These are phyloP conservation scores for Penicillium verrucosum DNA, from an alignment of 2,329 filamentous ascomycete genomes.

Conservation along the genomic window DNA sequence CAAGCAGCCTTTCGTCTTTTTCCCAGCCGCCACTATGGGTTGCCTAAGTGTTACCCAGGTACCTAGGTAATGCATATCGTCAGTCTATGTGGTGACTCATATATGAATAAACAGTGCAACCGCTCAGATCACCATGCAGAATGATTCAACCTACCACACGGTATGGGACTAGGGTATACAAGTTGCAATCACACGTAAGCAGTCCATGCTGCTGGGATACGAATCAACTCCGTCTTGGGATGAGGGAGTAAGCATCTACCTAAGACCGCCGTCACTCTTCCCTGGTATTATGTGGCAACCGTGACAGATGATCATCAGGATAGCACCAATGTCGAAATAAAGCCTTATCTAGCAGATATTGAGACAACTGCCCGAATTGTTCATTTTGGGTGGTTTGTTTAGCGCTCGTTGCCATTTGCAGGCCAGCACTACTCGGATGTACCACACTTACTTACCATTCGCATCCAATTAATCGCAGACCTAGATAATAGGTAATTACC, in stretches of 20 bases:
- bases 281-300: neutral
- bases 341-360: neutral
- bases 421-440: neutral
- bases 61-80: neutral
- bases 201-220: neutral
- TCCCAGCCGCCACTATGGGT: neutral
- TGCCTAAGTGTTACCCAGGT: neutral
- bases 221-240: neutral
- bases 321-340: neutral
- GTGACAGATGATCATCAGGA: neutral
- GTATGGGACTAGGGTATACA: neutral
- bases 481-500: neutral
- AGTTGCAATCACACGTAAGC: neutral
- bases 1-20: neutral
- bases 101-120: neutral
- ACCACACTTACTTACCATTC: neutral
- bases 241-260: neutral
- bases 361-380: neutral
- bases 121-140: neutral
- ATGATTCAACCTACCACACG: neutral
- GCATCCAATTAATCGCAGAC: fast-evolving
- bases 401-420: neutral
- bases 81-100: neutral
- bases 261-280: neutral
- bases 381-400: neutral